Evolutionary conservation across 2,329 filamentous ascomycete genomes (phyloP), one percentile per base, ranked within the genome.

Genomic region (Fusarium bactridioides): DNA sequence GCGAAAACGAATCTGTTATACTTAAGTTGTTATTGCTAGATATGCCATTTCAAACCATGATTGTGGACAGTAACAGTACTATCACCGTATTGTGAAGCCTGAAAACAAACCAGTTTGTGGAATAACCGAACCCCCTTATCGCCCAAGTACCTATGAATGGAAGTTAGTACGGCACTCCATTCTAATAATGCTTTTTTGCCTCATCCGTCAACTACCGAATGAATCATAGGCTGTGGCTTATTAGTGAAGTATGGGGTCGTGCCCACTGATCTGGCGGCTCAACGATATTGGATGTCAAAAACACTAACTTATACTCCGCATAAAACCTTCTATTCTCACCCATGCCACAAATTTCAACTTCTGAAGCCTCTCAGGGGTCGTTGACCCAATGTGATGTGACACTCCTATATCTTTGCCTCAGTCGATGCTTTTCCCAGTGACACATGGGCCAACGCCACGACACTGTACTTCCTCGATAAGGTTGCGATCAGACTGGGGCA

Each of bases 401-500:
- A 63, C 64, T 63, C 66, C 70, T 67, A 25, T 33, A 19, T 23
- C 18, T 21, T 47, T 29, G 35, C 44, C 43, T 44, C n/a, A 40
- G 18, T 44, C 19, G 43, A 27, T 50, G 43, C 51, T n/a, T 59
- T 68, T 48, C n/a, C n/a, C 10, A 41, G 31, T 56, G 38, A 37
- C 48, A 51, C 21, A 25, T 23, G 41, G 25, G 15, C 48, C 54
- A 54, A 48, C 40, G 35, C 19, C 55, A 29, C 23, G 23, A 23
- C 37, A 48, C 51, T 31, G 18, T 61, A 51, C 16, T 51, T 51
- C 18, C 18, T 35, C 41, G 53, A 19, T 33, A 33, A 44, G 23
- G 41, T 16, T 44, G 16, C 23, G 21, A 33, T 44, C 27, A 44
- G 37, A 29, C 31, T 54, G 45, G 37, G 21, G 35, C 53, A 61